These are phyloP conservation scores for Falciphora oryzae DNA, from an alignment of 2,329 filamentous ascomycete genomes.

Conservation along the genomic window DNA sequence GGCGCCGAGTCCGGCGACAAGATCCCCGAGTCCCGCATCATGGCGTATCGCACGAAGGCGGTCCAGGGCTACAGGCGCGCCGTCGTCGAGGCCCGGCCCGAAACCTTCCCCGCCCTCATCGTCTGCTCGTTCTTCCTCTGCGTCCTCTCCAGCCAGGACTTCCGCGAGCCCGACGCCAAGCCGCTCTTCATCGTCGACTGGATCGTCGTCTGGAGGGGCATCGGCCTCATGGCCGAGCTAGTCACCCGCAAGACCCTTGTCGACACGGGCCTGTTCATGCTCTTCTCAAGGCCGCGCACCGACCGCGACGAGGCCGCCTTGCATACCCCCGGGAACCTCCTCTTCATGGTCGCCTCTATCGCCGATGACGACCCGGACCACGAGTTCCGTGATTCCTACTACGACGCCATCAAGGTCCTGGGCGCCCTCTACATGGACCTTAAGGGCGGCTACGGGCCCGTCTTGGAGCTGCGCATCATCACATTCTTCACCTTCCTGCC, in stretches of 20 bases:
- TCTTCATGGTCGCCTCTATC: conserved; percentile 44
- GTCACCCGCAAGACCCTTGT: conserved; percentile 25
- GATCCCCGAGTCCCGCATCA: conserved; percentile 32
- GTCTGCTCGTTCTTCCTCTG: conserved; percentile 46
- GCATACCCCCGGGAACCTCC: conserved; percentile 41
- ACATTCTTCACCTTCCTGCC: conserved; percentile 49
- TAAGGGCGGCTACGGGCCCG: conserved; percentile 34
- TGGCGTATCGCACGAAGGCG: conserved; percentile 42
- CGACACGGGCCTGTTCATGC: conserved; percentile 37
- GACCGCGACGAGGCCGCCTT: conserved; percentile 35
- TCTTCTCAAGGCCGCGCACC: conserved; percentile 45
- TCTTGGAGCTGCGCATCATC: conserved; percentile 43
- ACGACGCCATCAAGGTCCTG: conserved; percentile 40
- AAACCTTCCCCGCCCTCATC: conserved; percentile 43
- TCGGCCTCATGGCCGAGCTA: conserved; percentile 41
- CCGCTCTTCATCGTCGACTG: conserved; percentile 49
- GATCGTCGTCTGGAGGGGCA: conserved; percentile 51
- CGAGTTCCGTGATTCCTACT: conserved; percentile 34
- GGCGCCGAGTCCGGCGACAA: conserved; percentile 28
- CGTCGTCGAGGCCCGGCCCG: conserved; percentile 38
- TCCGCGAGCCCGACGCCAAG: conserved; percentile 39
- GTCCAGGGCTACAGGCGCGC: conserved; percentile 47
- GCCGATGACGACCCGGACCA: conserved; percentile 35
- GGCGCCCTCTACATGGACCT: conserved; percentile 47
- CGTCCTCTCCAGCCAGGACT: conserved; percentile 43